Base-by-base conservation (phyloP, 495 filamentous ascomycete species). In the Parmelia sp. region DNA sequence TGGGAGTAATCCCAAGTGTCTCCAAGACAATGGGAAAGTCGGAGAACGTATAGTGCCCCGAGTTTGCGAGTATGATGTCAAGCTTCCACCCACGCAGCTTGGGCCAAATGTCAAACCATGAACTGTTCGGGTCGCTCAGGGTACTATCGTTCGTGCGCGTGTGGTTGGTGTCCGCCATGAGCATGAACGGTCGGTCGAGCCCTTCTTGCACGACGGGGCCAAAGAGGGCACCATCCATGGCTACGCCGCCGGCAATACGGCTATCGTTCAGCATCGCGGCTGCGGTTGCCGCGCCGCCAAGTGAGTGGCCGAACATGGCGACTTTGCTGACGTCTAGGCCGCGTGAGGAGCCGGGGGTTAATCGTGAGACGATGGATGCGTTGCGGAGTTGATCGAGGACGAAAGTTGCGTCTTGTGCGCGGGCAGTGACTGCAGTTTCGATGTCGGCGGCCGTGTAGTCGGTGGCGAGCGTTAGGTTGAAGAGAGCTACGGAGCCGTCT, bases 261-360 rank as follows among this genome's bases (percentile, higher is more conserved):
- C 64, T 56, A 35, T 84, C 80, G 12, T 68, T 59, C 14, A 72
- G 62, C 65, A 81, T 69, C 5, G 76, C 71, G 14, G 70, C 63
- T 8, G 81, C 75, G 4, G 82, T 70, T 3, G 82, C 72, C 0
- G 80, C 78, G n/a, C 84, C 84, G 27, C 84, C 82, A 12, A 84
- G 70, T 0, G 83, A 84, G 58, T 85, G 82, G 0, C 83, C 82
- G 36, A 79, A 77, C 29, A 80, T 71, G 2, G 71, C 76, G 21
- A 77, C 73, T 6, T 71, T 70, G 35, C 57, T 49, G 25, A 69
- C 66, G 39, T 71, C 61, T 31, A 56, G 61, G 1, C 25, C 45
- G 5, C 44, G 25, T n/a, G 60, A 60, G 60, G 60, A 23, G n/a
- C n/a, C n/a, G n/a, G n/a, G n/a, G n/a, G n/a, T n/a, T n/a, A n/a